These are phyloP conservation scores for Leucocoprinus sp. DNA, from an alignment of 768 basidiomycete genomes.

Conservation along the genomic window DNA sequence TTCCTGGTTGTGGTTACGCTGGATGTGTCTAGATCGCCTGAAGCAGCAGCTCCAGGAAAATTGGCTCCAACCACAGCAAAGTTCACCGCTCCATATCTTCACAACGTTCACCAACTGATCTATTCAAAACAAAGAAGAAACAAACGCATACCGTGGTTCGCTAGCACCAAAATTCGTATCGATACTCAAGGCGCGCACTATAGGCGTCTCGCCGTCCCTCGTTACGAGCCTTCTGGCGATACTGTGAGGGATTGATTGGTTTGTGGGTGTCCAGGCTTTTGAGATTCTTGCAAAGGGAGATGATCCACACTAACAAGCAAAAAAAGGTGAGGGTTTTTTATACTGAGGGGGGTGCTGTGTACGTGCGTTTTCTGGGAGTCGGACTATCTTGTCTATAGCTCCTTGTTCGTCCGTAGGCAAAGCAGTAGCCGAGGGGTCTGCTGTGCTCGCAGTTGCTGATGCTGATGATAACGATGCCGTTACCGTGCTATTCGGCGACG, in stretches of 20 bases:
- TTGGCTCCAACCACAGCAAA: conserved; percentile 13
- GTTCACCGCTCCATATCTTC: conserved; percentile 6
- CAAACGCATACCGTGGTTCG: background rate
- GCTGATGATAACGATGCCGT: conserved; percentile 32
- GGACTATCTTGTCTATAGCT: conserved; percentile 34
- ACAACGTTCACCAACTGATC: background rate
- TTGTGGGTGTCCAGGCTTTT: conserved; percentile 14
- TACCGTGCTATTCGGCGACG: conserved; percentile 11
- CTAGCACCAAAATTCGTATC: conserved; percentile 16
- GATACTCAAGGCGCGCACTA: conserved; percentile 15
- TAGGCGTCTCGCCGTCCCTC: conserved; percentile 10
- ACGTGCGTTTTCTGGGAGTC: conserved; percentile 43
- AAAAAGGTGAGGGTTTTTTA: no score
- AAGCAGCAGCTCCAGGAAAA: conserved; percentile 11
- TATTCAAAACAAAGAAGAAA: background rate
- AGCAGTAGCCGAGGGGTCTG: conserved; percentile 17
- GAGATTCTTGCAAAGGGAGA: conserved; percentile 17
- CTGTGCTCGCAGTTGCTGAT: conserved; percentile 20
- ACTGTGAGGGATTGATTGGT: conserved; percentile 15
- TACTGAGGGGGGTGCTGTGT: background rate
- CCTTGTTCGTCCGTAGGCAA: conserved; percentile 12
- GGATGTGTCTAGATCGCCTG: background rate
- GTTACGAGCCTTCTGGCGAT: conserved; percentile 12
- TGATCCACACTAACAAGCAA: conserved; percentile 16
- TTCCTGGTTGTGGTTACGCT: no score